A percentile compares a stretch with the other conserved stretches of the same genome.
Conservation (phyloP, 805 yeast species). For the Saccharomyces cerevisiae region DNA sequence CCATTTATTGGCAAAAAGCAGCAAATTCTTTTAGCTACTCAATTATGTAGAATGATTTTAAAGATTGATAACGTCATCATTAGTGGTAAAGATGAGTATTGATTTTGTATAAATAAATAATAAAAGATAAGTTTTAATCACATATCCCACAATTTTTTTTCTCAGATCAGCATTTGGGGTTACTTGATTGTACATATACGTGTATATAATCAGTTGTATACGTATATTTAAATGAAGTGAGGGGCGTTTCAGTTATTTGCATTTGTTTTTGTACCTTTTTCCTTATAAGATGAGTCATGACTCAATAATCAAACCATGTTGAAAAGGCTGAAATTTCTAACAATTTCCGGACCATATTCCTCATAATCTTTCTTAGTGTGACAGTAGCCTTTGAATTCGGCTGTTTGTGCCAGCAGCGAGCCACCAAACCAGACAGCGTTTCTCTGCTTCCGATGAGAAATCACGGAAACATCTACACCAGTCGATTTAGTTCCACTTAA, state of each 20-base stretch:
- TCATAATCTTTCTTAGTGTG: conserved; percentile 96
- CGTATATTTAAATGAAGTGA: conserved; percentile 2
- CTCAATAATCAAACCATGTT: conserved; percentile 49
- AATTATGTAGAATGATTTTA: conserved; percentile 92
- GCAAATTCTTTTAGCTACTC: conserved; percentile 91
- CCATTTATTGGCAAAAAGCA: conserved; percentile 97
- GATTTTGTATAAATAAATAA: conserved; percentile 1
- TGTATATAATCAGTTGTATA: conserved; percentile 1
- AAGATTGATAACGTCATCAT: conserved; percentile 95
- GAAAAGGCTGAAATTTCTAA: conserved; percentile 91
- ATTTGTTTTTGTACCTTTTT: not conserved
- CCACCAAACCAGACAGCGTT: conserved; percentile 99
- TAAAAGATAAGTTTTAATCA: not conserved
- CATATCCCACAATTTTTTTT: not conserved
- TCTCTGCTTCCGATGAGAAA: conserved; percentile 93
- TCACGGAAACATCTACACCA: conserved; percentile 95
- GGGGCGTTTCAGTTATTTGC: not conserved
- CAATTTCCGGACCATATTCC: conserved; percentile 96
- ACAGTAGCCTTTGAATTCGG: conserved; percentile 92
- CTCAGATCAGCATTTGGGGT: not conserved
- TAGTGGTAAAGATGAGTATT: conserved; percentile 73
- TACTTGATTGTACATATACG: not conserved
- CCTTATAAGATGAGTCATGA: not conserved
- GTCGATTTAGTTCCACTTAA: conserved; percentile 68
- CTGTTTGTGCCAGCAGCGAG: conserved; percentile 89